Percentiles rank a stretch among this genome's conserved stretches.
These are phyloP conservation scores for Exophiala sp. DNA, from an alignment of 2,329 filamentous ascomycete genomes.

Conservation along the genomic window DNA sequence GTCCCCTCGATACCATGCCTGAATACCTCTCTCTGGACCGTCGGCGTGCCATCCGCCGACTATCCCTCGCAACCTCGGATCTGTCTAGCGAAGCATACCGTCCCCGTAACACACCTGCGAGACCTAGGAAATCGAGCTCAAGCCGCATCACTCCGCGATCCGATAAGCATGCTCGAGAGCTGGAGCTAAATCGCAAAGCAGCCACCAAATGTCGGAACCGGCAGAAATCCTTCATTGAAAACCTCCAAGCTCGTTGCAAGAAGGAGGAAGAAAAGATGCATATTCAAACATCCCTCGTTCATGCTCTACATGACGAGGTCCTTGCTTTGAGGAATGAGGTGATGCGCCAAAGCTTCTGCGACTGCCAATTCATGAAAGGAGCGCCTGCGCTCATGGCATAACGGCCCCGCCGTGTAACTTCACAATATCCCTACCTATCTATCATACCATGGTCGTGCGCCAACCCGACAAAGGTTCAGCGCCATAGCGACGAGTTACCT, in stretches of 20 bases:
- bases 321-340: slow-evolving; percentile 16
- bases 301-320: slow-evolving; percentile 21
- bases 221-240: slow-evolving; percentile 19
- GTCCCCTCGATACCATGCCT: slow-evolving; percentile 4
- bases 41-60: slow-evolving; percentile 11
- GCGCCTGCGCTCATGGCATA: background rate
- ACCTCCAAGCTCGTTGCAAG: slow-evolving; percentile 17
- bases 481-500: too few species aligned
- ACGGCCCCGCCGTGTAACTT: background rate
- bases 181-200: slow-evolving; percentile 23
- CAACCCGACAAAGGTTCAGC: too few species aligned
- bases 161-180: slow-evolving; percentile 20
- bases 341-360: slow-evolving; percentile 19
- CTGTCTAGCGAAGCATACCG: slow-evolving; percentile 11
- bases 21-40: slow-evolving; percentile 2
- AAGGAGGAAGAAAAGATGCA: slow-evolving; percentile 21
- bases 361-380: slow-evolving; percentile 3
- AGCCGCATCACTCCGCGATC: slow-evolving; percentile 18
- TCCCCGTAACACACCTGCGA: slow-evolving; percentile 12
- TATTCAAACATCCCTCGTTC: slow-evolving; percentile 18
- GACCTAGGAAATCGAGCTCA: slow-evolving; percentile 6
- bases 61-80: slow-evolving; percentile 14
- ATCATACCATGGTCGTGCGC: background rate
- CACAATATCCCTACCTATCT: background rate
- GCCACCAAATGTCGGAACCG: slow-evolving; percentile 22